Evolutionary conservation across 257 asterid genomes (phyloP).

Genomic region (Penstemon davidsonii): DNA sequence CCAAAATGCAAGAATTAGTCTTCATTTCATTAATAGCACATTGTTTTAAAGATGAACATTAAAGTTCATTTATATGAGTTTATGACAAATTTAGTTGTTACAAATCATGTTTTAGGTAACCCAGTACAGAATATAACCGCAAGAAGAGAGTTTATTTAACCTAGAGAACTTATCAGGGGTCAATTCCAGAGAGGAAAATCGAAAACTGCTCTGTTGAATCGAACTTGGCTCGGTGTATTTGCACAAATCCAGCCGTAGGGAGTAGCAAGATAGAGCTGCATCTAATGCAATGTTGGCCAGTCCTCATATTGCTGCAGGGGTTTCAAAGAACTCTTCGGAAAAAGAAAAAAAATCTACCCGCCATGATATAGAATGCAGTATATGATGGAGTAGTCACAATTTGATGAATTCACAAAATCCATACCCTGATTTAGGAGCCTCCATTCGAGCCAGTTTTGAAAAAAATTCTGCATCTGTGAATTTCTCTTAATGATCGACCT

Average conservation of each 20-base stretch:
- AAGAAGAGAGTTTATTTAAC: neutral
- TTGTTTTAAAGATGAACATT: no score
- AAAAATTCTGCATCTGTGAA: neutral
- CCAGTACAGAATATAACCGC: no score
- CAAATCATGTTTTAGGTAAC: no score
- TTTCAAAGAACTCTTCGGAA: neutral
- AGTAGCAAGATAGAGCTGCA: neutral
- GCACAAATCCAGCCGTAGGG: neutral
- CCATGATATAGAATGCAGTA: neutral
- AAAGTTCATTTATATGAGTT: no score
- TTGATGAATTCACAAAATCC: neutral
- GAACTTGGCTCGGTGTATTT: constrained; percentile 11
- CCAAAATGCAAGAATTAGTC: no score
- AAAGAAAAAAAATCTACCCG: neutral
- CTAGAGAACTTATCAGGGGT: neutral
- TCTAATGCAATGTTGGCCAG: neutral
- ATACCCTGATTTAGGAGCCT: neutral
- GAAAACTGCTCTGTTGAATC: constrained; percentile 10
- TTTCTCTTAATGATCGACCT: constrained; percentile 51
- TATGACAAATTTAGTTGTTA: no score
- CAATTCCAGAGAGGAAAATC: neutral
- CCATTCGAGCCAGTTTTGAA: constrained; percentile 5
- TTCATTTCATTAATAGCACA: no score
- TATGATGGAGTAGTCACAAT: constrained; percentile 4
- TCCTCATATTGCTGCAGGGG: neutral